Percentiles rank a stretch among this genome's conserved stretches.
Evolutionary conservation across 306 rosid genomes (phyloP).

Genomic region (Prunus armeniaca): DNA sequence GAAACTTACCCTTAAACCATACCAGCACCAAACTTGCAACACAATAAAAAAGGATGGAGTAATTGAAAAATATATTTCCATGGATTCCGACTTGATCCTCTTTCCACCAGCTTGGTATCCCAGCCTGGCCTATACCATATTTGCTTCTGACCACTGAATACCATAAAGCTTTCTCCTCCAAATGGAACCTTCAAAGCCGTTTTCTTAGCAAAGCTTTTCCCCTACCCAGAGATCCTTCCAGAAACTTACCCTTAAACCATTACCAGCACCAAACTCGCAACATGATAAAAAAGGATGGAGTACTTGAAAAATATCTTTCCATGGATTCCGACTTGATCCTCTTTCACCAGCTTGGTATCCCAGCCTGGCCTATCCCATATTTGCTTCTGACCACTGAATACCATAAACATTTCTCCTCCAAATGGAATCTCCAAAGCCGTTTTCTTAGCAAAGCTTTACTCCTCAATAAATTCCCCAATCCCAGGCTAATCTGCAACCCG

Average conservation of each 20-base stretch:
- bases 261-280: no score
- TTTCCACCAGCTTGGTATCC: neutral
- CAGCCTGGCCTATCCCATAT: neutral
- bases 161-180: neutral
- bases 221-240: neutral
- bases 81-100: neutral
- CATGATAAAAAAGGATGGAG: neutral
- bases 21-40: neutral
- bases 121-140: neutral
- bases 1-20: neutral
- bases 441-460: slow-evolving; percentile 26
- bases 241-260: neutral
- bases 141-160: neutral
- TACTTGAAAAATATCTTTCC: neutral
- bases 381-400: neutral
- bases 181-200: neutral
- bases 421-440: neutral
- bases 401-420: neutral
- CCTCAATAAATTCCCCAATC: slow-evolving; percentile 24
- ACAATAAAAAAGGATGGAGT: neutral
- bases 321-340: neutral
- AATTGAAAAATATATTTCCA: neutral
- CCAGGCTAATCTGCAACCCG: slow-evolving; percentile 71
- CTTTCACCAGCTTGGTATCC: neutral
- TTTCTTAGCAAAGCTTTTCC: neutral